phyloP scores from a whole-genome alignment of 2,329 filamentous ascomycete genomes.

The Fusarium longipes region DNA sequence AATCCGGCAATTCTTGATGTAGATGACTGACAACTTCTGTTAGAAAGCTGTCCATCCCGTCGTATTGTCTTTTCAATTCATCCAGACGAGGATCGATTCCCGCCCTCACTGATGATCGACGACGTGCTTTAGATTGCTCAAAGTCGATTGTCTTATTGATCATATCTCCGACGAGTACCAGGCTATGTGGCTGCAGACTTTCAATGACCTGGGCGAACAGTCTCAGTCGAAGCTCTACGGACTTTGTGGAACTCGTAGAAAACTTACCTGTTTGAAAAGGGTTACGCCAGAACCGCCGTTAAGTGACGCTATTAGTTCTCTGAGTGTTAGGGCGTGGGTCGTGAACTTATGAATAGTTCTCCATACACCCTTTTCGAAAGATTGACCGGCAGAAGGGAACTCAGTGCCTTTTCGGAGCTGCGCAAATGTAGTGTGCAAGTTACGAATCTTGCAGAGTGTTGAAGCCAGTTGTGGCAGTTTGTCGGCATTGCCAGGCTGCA shows the following conservation, averaged over 20 bases:
- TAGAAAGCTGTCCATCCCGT: conserved; percentile 80
- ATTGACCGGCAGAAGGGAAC: conserved; percentile 57
- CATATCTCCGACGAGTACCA: conserved; percentile 75
- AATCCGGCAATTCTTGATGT: conserved; percentile 69
- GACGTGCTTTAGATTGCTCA: conserved; percentile 75
- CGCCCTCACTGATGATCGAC: conserved; percentile 76
- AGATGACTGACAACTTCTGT: conserved; percentile 74
- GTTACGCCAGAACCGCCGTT: conserved; percentile 29
- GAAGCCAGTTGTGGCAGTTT: conserved; percentile 66
- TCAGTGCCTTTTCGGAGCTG: conserved; percentile 84
- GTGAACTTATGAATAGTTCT: conserved; percentile 77
- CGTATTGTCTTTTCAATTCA: conserved; percentile 78
- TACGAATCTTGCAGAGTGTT: conserved; percentile 76
- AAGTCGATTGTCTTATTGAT: conserved; percentile 85
- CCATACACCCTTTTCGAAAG: conserved; percentile 77
- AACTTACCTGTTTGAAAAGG: conserved; percentile 56
- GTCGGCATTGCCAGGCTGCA: conserved; percentile 73
- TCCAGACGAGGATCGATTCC: conserved; percentile 83
- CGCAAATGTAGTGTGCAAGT: conserved; percentile 75
- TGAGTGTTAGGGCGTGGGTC: conserved; percentile 75
- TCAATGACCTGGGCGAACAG: conserved; percentile 62
- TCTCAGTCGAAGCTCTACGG: conserved; percentile 12
- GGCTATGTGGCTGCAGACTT: conserved; percentile 66
- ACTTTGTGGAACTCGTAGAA: background rate
- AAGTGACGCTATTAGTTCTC: conserved; percentile 63